These are phyloP conservation scores for Backusella sp. DNA, from an alignment of 192 early-diverging fungal species.

Conservation along the genomic window DNA sequence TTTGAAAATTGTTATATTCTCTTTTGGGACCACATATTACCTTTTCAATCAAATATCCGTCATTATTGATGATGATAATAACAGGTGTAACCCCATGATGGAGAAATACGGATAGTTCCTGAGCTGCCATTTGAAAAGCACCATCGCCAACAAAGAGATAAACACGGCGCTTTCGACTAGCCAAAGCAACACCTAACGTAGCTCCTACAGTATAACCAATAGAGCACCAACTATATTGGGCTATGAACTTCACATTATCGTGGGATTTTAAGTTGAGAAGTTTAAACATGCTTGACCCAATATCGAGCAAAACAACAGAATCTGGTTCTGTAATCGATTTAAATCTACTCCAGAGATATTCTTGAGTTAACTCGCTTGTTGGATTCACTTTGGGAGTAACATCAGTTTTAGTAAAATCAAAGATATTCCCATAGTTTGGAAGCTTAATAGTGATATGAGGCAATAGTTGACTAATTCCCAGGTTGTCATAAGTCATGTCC, in stretches of 20 bases:
- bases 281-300: conserved; percentile 41
- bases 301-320: conserved; percentile 35
- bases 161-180: conserved; percentile 36
- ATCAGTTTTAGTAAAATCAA: not conserved
- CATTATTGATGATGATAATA: conserved; percentile 49
- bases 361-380: conserved; percentile 31
- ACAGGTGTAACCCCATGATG: conserved; percentile 44
- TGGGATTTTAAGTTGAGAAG: conserved; percentile 30
- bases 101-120: conserved; percentile 45
- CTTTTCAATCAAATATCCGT: conserved; percentile 51
- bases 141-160: conserved; percentile 51
- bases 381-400: not conserved
- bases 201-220: conserved; percentile 39
- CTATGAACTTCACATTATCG: conserved; percentile 34
- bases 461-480: conserved; percentile 35
- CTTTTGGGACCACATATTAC: conserved; percentile 40
- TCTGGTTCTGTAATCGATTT: conserved; percentile 20
- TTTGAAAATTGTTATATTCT: conserved; percentile 43
- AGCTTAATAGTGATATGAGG: conserved; percentile 2
- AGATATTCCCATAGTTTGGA: not conserved
- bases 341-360: conserved; percentile 42
- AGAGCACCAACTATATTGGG: conserved; percentile 34
- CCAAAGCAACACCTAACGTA: conserved; percentile 41
- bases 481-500: conserved; percentile 30
- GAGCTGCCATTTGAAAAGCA: conserved; percentile 46